phyloP scores from a whole-genome alignment of 2,329 filamentous ascomycete species.

The Colletotrichum simmondsii region DNA sequence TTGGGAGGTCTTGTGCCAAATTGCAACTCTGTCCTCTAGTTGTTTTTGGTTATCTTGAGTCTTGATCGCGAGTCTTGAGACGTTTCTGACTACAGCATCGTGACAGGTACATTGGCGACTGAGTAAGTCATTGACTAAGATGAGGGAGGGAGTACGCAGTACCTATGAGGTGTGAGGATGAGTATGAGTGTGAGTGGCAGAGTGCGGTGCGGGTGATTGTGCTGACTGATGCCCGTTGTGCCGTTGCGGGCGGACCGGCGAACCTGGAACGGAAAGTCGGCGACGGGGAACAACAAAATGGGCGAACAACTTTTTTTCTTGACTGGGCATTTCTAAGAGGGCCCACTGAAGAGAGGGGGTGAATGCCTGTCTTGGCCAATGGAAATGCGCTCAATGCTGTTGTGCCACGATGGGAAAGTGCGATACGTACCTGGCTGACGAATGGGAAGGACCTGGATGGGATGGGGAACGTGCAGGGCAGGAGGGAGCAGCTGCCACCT shows the following conservation, averaged over 20 bases:
- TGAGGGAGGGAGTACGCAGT: neutral
- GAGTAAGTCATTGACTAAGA: neutral
- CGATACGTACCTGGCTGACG: constrained; percentile 15
- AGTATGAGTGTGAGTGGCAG: too few relatives aligned
- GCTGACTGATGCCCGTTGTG: neutral
- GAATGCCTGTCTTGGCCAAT: constrained; percentile 1
- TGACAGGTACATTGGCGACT: neutral
- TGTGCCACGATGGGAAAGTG: neutral
- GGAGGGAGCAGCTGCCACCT: neutral
- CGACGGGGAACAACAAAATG: neutral
- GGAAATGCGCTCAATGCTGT: constrained; percentile 16
- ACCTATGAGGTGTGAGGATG: too few relatives aligned
- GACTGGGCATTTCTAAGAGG: constrained; percentile 3
- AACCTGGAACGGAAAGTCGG: neutral
- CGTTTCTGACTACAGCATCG: neutral
- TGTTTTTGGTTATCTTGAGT: neutral
- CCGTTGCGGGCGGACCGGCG: neutral
- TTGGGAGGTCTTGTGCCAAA: too few relatives aligned
- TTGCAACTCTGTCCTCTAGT: neutral
- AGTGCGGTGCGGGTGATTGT: neutral
- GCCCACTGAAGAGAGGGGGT: neutral
- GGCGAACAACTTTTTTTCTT: constrained; percentile 5
- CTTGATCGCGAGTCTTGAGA: neutral
- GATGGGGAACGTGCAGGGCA: neutral
- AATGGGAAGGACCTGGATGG: constrained; percentile 2